Conservation (phyloP, 2,329 filamentous ascomycete genomes). For the Coniochaeta prunicola region DNA sequence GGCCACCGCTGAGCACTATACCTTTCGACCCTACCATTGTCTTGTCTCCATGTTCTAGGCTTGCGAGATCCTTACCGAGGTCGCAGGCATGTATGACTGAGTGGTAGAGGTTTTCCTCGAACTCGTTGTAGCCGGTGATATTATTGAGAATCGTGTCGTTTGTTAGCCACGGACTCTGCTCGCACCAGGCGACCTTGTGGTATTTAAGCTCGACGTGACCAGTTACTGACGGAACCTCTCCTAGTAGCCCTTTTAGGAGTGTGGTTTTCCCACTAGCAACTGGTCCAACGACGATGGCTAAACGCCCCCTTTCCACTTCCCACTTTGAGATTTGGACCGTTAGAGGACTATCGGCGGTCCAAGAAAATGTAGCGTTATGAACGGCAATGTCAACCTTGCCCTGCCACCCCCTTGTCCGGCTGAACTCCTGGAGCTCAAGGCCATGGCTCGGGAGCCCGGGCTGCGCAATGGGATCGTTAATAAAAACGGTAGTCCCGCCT, state of each 20-base stretch:
- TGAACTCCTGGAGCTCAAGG: not conserved
- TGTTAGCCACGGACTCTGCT: slow-evolving; percentile 15
- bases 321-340: not conserved
- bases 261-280: slow-evolving; percentile 17
- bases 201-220: not conserved
- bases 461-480: not conserved
- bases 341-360: not conserved
- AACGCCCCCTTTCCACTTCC: not conserved
- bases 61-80: slow-evolving; percentile 7
- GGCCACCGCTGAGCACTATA: slow-evolving; percentile 11
- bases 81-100: slow-evolving; percentile 4
- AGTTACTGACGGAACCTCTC: slow-evolving; percentile 10
- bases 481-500: not conserved
- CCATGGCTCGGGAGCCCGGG: not conserved
- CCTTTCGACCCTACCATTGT: slow-evolving; percentile 10
- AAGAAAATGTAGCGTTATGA: not conserved
- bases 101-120: slow-evolving; percentile 10
- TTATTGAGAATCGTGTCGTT: slow-evolving; percentile 11
- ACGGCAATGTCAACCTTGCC: not conserved
- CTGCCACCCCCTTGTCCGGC: not conserved
- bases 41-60: slow-evolving; percentile 6
- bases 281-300: slow-evolving; percentile 12
- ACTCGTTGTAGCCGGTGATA: slow-evolving; percentile 8
- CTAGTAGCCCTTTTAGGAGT: slow-evolving; percentile 12
- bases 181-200: slow-evolving; percentile 11